These are phyloP conservation scores for Erucastrum elatum DNA, from an alignment of 345 rosid species.

Conservation along the genomic window DNA sequence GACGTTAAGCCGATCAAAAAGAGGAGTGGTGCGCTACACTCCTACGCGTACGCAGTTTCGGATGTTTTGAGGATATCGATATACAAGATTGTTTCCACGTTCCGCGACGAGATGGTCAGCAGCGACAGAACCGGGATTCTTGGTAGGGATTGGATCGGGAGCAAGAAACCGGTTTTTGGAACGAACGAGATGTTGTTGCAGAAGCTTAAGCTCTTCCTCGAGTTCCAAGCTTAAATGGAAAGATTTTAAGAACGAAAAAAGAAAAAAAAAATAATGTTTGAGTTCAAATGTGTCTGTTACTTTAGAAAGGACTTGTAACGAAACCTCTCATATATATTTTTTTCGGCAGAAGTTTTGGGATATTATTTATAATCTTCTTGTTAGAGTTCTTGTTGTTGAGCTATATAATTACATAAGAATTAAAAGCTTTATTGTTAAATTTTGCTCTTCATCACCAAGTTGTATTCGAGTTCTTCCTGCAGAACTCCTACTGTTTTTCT, in stretches of 20 bases:
- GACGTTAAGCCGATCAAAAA: slow-evolving; percentile 54
- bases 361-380: not conserved
- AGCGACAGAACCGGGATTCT: slow-evolving; percentile 64
- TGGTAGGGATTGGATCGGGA: slow-evolving; percentile 74
- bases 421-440: not conserved
- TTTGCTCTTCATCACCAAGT: not conserved
- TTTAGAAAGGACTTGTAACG: slow-evolving; percentile 14
- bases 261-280: not conserved
- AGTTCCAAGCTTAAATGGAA: slow-evolving; percentile 52
- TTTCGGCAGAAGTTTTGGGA: slow-evolving; percentile 31
- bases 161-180: slow-evolving; percentile 61
- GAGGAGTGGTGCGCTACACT: slow-evolving; percentile 49
- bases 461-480: not conserved
- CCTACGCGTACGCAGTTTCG: slow-evolving; percentile 68
- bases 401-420: not conserved
- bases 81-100: slow-evolving; percentile 63
- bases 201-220: slow-evolving; percentile 75
- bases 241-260: not conserved
- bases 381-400: not conserved
- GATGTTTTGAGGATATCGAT: slow-evolving; percentile 78
- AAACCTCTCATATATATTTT: slow-evolving; percentile 10
- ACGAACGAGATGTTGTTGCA: slow-evolving; percentile 62
- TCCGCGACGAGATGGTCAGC: slow-evolving; percentile 71
- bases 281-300: slow-evolving; percentile 6
- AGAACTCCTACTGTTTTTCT: not conserved